Evolutionary conservation across 1,139 yeast species (phyloP).

Genomic region (Pichia sp.): DNA sequence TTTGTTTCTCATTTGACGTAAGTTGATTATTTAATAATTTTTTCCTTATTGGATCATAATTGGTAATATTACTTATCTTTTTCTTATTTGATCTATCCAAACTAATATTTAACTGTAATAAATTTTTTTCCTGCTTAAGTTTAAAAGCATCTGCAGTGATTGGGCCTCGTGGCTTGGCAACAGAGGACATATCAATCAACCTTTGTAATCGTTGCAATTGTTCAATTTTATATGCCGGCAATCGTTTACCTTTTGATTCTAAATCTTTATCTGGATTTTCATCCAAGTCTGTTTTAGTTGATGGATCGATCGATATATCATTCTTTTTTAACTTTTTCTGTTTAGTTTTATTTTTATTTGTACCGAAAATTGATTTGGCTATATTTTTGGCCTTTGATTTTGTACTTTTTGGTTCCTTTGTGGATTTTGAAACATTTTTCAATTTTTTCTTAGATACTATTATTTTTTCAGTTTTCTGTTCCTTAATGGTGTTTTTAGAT

Average conservation of each 20-base stretch:
- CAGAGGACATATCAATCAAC: slow-evolving; percentile 16
- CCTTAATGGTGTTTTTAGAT: too few species aligned
- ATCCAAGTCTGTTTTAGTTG: too few species aligned
- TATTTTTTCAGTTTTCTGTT: not conserved
- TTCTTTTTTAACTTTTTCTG: not conserved
- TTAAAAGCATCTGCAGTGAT: slow-evolving; percentile 2
- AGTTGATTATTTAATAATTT: slow-evolving; percentile 4
- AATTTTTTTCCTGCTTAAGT: not conserved
- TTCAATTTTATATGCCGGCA: slow-evolving; percentile 17
- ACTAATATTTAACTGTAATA: not conserved
- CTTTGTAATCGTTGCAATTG: slow-evolving; percentile 14
- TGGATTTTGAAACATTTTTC: not conserved
- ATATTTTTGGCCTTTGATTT: not conserved
- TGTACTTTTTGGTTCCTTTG: not conserved
- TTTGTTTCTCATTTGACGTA: not conserved
- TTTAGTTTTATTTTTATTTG: too few species aligned
- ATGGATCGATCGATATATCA: not conserved
- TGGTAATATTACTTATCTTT: slow-evolving; percentile 16
- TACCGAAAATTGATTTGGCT: not conserved
- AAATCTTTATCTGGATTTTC: not conserved
- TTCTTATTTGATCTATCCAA: slow-evolving; percentile 9
- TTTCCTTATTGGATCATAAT: slow-evolving; percentile 16
- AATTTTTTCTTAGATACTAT: not conserved
- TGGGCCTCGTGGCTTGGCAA: slow-evolving; percentile 18
- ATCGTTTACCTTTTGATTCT: slow-evolving; percentile 3